Percentiles rank a stretch among this genome's conserved stretches.
These are phyloP conservation scores for Cladophialophora yegresii DNA, from an alignment of 2,329 filamentous ascomycete species.

Conservation along the genomic window DNA sequence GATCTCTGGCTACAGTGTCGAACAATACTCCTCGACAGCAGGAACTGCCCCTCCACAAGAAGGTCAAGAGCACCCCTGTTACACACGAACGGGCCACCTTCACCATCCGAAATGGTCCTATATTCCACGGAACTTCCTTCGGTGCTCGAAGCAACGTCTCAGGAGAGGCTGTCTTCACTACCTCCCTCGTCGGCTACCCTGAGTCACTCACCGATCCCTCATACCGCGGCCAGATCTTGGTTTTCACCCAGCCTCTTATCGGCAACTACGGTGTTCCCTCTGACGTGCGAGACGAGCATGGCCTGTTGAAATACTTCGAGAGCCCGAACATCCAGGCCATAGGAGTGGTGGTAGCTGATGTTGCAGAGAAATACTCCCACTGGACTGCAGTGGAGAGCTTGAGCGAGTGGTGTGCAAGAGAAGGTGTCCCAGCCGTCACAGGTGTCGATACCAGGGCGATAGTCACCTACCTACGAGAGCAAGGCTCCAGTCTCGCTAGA, in stretches of 20 bases:
- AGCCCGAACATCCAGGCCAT: constrained; percentile 96
- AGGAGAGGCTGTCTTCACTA: constrained; percentile 97
- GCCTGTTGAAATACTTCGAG: constrained; percentile 96
- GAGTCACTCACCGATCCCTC: constrained; percentile 76
- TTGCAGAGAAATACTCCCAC: constrained; percentile 91
- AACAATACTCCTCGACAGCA: constrained; percentile 42
- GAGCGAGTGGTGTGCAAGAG: constrained; percentile 89
- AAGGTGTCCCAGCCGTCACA: constrained; percentile 93
- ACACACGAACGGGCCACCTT: constrained; percentile 82
- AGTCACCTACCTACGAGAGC: constrained; percentile 92
- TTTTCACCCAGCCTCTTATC: constrained; percentile 96
- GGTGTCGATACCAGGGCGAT: constrained; percentile 97
- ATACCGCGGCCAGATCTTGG: constrained; percentile 81
- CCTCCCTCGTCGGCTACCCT: constrained; percentile 94
- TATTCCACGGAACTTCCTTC: constrained; percentile 95
- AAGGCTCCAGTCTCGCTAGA: constrained; percentile 90
- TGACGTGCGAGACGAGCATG: constrained; percentile 77
- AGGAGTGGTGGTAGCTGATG: constrained; percentile 93
- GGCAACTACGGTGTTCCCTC: constrained; percentile 98
- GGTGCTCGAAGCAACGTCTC: constrained; percentile 96
- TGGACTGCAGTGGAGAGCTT: constrained; percentile 98
- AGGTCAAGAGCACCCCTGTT: constrained; percentile 61
- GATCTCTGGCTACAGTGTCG: constrained; percentile 35
- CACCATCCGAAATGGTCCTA: constrained; percentile 91
- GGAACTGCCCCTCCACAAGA: constrained; percentile 42